Conservation (phyloP, 2,329 filamentous ascomycete genomes). For the Pseudogymnoascus sp. region DNA sequence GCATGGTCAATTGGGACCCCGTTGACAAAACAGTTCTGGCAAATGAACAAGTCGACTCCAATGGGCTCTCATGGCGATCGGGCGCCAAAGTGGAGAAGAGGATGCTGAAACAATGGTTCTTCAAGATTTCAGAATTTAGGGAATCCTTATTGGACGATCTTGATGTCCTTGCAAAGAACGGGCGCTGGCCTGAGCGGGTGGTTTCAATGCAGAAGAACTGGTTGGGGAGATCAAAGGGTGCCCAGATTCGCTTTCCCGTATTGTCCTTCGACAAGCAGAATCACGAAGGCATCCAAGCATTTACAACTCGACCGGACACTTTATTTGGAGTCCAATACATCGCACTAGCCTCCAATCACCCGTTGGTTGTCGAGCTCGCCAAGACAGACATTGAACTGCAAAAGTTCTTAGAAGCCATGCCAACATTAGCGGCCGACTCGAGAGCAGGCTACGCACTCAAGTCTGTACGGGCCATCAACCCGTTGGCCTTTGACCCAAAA, state of each 20-base stretch:
- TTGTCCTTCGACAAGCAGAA: conserved; percentile 33
- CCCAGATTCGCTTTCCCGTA: conserved; percentile 62
- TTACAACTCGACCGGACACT: conserved; percentile 78
- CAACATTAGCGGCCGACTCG: conserved; percentile 44
- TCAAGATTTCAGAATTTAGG: conserved; percentile 72
- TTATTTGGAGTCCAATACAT: conserved; percentile 81
- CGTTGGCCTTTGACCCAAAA: conserved; percentile 48
- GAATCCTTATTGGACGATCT: conserved; percentile 64
- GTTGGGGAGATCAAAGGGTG: conserved; percentile 72
- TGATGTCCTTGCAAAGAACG: conserved; percentile 51
- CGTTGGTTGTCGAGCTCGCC: conserved; percentile 55
- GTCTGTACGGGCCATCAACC: conserved; percentile 54
- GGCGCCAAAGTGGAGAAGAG: conserved; percentile 75
- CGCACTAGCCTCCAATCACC: conserved; percentile 65
- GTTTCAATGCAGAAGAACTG: conserved; percentile 78
- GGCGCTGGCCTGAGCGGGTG: conserved; percentile 74
- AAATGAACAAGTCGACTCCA: conserved; percentile 86
- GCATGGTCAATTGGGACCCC: conserved; percentile 83
- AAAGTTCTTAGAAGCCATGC: conserved; percentile 58
- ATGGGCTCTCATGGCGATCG: conserved; percentile 78
- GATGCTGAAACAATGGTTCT: conserved; percentile 80
- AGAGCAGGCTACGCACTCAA: conserved; percentile 61
- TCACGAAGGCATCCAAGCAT: conserved; percentile 55
- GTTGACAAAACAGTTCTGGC: conserved; percentile 83
- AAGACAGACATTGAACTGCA: conserved; percentile 51